Evolutionary conservation across 139 green algal species (phyloP).

Genomic region (Edaphochlamys debaryana): DNA sequence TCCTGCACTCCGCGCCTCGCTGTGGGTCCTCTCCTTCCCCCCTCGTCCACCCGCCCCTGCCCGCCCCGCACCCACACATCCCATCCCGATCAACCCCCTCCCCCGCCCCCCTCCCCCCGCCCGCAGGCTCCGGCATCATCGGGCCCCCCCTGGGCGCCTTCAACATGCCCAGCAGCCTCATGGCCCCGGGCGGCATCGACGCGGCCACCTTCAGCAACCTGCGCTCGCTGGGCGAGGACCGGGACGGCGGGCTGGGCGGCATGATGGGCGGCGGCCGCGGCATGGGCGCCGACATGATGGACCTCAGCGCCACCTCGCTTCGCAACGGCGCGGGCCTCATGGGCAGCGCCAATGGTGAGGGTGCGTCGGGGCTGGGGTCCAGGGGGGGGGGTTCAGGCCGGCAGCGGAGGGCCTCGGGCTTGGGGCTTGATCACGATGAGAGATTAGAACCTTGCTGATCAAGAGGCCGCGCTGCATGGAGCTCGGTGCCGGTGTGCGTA

Average conservation of each 20-base stretch:
- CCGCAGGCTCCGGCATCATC: slow-evolving; percentile 64
- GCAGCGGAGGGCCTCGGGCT: no score
- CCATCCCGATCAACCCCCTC: no score
- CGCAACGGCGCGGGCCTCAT: background rate
- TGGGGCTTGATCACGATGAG: no score
- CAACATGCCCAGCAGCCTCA: slow-evolving; percentile 34
- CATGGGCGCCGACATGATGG: slow-evolving; percentile 6
- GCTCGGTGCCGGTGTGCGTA: no score
- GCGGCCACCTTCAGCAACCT: slow-evolving; percentile 43
- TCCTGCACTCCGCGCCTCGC: no score
- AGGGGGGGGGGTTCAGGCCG: no score
- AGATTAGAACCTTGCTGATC: no score
- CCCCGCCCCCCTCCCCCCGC: no score
- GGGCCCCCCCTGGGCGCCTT: slow-evolving; percentile 59
- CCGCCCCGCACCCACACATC: no score
- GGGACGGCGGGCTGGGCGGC: slow-evolving; percentile 25
- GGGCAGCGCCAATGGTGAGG: background rate
- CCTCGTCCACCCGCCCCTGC: no score
- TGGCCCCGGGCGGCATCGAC: slow-evolving; percentile 11
- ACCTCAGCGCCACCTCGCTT: background rate
- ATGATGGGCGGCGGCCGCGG: slow-evolving; percentile 33
- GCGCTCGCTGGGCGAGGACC: slow-evolving; percentile 52
- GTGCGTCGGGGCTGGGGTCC: background rate
- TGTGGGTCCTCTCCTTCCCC: no score
- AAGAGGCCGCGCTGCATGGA: no score